These are phyloP conservation scores for Suhomyces sp. DNA, from an alignment of 805 yeast species.

Conservation along the genomic window DNA sequence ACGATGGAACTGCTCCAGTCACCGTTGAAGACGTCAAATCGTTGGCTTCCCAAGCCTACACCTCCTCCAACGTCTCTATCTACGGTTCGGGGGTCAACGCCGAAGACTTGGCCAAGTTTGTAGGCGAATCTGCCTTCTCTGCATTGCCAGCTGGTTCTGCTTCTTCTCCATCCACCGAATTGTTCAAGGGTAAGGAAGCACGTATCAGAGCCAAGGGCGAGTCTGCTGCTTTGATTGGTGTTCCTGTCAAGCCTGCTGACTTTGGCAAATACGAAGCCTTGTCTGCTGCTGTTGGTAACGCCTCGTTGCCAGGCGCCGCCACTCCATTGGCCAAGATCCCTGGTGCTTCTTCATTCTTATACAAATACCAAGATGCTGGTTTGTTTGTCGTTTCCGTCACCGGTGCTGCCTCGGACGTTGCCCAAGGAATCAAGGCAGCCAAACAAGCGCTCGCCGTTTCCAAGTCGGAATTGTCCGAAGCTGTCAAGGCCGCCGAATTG, in stretches of 20 bases:
- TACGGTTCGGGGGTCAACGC: slow-evolving; percentile 71
- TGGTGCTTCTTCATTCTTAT: slow-evolving; percentile 52
- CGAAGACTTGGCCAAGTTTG: slow-evolving; percentile 65
- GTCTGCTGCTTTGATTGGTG: slow-evolving; percentile 75
- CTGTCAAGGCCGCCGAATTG: slow-evolving; percentile 42
- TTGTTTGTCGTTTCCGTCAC: slow-evolving; percentile 69
- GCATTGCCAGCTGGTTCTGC: slow-evolving; percentile 61
- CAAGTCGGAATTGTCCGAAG: slow-evolving; percentile 55
- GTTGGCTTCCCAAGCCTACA: slow-evolving; percentile 67
- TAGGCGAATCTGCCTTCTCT: slow-evolving; percentile 62
- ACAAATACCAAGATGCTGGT: slow-evolving; percentile 74
- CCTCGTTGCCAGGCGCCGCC: slow-evolving; percentile 54
- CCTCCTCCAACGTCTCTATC: slow-evolving; percentile 66
- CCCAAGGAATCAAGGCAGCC: slow-evolving; percentile 59
- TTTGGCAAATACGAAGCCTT: slow-evolving; percentile 68
- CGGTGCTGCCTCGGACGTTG: slow-evolving; percentile 54
- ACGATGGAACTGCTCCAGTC: slow-evolving; percentile 56
- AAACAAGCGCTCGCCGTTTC: slow-evolving; percentile 40
- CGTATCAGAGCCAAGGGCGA: slow-evolving; percentile 64
- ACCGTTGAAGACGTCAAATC: slow-evolving; percentile 62
- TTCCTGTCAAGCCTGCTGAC: slow-evolving; percentile 66
- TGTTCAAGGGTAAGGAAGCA: slow-evolving; percentile 62
- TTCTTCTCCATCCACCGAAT: slow-evolving; percentile 35
- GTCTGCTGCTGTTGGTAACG: slow-evolving; percentile 61
- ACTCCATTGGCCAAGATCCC: slow-evolving; percentile 48